These are phyloP conservation scores for Pichia scutulata DNA, from an alignment of 805 yeast genomes.

Conservation along the genomic window DNA sequence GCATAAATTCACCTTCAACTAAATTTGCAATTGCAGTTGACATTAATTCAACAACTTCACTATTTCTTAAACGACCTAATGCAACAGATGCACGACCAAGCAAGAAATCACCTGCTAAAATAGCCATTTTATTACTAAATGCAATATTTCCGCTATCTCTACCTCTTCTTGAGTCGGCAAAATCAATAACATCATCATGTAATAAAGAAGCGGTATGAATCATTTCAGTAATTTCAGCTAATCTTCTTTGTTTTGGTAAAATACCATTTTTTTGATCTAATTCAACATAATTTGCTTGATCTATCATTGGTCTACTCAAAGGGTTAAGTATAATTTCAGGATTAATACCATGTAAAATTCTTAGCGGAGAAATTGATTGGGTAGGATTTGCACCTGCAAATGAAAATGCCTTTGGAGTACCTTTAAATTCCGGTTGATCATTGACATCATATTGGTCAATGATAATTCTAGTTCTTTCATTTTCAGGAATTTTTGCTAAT, in stretches of 20 bases:
- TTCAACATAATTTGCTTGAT: conserved; percentile 45
- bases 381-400: conserved; percentile 54
- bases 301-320: conserved; percentile 69
- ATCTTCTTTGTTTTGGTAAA: conserved; percentile 86
- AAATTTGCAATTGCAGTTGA: conserved; percentile 94
- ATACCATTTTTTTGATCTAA: conserved; percentile 63
- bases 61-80: conserved; percentile 83
- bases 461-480: conserved; percentile 53
- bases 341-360: conserved; percentile 80
- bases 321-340: conserved; percentile 82
- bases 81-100: conserved; percentile 96
- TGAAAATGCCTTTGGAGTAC: conserved; percentile 46
- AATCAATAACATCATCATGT: conserved; percentile 96
- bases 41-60: conserved; percentile 94
- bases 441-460: conserved; percentile 61
- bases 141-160: conserved; percentile 89
- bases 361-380: conserved; percentile 70
- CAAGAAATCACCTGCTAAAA: conserved; percentile 91
- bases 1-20: conserved; percentile 99
- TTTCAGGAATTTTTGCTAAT: conserved; percentile 62
- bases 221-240: conserved; percentile 97
- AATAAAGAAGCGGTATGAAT: conserved; percentile 93
- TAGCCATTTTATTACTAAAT: conserved; percentile 95
- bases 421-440: conserved; percentile 54
- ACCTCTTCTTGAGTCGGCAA: conserved; percentile 82